Percentiles rank a stretch among this genome's conserved stretches.
Evolutionary conservation across 495 filamentous ascomycete species (phyloP).

Genomic region (Podospora tetraspora): DNA sequence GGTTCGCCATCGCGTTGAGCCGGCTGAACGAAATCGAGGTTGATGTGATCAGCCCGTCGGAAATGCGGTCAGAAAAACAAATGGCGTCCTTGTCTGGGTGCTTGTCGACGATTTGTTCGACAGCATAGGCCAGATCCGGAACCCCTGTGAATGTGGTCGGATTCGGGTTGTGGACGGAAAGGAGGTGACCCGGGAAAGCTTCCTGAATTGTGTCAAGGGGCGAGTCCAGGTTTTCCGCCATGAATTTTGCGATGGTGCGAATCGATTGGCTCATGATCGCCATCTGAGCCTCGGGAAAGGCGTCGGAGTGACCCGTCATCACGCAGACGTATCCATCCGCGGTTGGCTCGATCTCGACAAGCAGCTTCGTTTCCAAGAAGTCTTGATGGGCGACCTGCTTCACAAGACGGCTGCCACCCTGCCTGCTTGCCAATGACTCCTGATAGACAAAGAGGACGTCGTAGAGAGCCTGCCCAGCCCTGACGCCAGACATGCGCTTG

Average conservation of each 20-base stretch:
- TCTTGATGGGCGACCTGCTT: conserved; percentile 52
- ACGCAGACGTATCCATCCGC: conserved; percentile 51
- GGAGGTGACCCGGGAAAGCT: conserved; percentile 32
- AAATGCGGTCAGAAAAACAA: conserved; percentile 49
- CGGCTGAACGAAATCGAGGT: conserved; percentile 54
- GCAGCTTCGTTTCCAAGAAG: conserved; percentile 64
- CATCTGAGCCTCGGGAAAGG: conserved; percentile 43
- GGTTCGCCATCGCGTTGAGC: conserved; percentile 58
- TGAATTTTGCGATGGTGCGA: conserved; percentile 28
- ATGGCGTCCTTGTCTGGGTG: conserved; percentile 53
- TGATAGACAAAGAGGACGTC: conserved; percentile 76
- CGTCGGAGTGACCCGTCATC: conserved; percentile 43
- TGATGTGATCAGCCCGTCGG: conserved; percentile 22
- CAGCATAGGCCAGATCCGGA: conserved; percentile 41
- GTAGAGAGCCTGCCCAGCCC: conserved; percentile 50
- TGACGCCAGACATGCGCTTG: conserved; percentile 49
- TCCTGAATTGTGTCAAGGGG: conserved; percentile 27
- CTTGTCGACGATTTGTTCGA: conserved; percentile 48
- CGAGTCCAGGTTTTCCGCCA: conserved; percentile 35
- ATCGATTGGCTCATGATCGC: conserved; percentile 41
- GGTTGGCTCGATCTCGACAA: conserved; percentile 64
- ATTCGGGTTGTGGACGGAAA: conserved; percentile 46
- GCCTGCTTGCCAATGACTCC: conserved; percentile 49
- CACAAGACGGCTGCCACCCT: conserved; percentile 20
- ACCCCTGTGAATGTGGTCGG: conserved; percentile 23